Percentiles rank a stretch among this genome's conserved stretches.
Conservation (phyloP, 306 rosid genomes). For the Rubus parviflorus region DNA sequence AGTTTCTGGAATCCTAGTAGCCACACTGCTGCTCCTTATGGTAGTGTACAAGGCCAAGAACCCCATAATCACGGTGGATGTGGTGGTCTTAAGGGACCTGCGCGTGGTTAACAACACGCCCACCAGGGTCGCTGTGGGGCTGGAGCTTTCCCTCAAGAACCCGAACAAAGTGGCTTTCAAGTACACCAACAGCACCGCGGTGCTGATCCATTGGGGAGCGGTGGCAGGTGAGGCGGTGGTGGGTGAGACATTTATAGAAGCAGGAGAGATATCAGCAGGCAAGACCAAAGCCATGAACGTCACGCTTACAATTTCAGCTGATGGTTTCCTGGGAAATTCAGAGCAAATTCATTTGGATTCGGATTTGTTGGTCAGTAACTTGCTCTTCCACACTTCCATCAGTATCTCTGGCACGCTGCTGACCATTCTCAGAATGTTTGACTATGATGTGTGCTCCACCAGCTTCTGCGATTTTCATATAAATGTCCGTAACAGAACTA, state of each 20-base stretch:
- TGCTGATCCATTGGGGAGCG: background rate
- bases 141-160: background rate
- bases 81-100: background rate
- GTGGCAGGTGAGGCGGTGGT: background rate
- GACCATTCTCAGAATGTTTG: background rate
- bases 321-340: background rate
- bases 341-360: background rate
- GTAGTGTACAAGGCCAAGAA: background rate
- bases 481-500: background rate
- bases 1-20: background rate
- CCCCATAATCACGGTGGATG: slow-evolving; percentile 3
- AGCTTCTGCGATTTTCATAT: background rate
- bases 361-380: background rate
- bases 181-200: background rate
- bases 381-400: background rate
- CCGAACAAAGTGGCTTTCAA: background rate
- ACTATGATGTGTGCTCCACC: background rate
- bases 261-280: background rate
- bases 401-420: background rate
- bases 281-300: background rate
- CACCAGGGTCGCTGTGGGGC: background rate
- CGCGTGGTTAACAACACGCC: background rate
- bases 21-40: background rate
- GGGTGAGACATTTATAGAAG: background rate
- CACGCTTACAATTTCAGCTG: background rate